Conservation (phyloP, 805 yeast species). For the Saturnispora ahearnii region DNA sequence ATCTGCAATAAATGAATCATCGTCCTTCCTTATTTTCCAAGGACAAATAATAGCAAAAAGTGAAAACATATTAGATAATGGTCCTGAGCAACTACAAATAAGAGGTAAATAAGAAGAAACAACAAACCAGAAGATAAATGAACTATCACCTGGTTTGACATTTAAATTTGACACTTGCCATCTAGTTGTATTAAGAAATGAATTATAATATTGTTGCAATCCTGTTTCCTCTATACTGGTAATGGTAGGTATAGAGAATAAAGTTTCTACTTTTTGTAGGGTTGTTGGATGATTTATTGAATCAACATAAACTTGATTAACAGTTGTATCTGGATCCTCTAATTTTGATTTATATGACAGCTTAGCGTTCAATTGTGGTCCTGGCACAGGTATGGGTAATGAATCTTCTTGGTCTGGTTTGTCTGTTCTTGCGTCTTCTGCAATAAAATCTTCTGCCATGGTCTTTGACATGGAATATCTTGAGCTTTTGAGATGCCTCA, state of each 20-base stretch:
- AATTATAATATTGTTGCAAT: slow-evolving; percentile 19
- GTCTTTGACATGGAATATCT: not conserved
- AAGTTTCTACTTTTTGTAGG: not conserved
- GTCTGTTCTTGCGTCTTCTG: slow-evolving; percentile 6
- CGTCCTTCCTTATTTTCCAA: slow-evolving; percentile 39
- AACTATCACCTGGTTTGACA: slow-evolving; percentile 27
- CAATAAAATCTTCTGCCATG: slow-evolving; percentile 2
- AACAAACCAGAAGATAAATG: slow-evolving; percentile 45
- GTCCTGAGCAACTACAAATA: slow-evolving; percentile 70
- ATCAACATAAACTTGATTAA: not conserved
- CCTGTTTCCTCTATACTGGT: slow-evolving; percentile 11
- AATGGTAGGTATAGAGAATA: slow-evolving; percentile 6
- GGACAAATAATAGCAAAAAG: slow-evolving; percentile 59
- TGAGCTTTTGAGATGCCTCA: slow-evolving; percentile 7
- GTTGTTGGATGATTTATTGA: not conserved
- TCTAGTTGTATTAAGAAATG: slow-evolving; percentile 20
- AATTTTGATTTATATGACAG: not conserved
- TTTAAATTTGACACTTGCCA: slow-evolving; percentile 26
- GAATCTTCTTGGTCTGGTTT: not conserved
- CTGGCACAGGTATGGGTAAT: not conserved
- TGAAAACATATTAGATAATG: slow-evolving; percentile 66
- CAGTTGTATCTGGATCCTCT: not conserved
- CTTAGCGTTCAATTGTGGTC: not conserved
- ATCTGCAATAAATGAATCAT: slow-evolving; percentile 5
- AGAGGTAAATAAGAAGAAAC: slow-evolving; percentile 66